phyloP scores from a whole-genome alignment of 768 basidiomycete species.

The Cantharellus cinnabarinus region DNA sequence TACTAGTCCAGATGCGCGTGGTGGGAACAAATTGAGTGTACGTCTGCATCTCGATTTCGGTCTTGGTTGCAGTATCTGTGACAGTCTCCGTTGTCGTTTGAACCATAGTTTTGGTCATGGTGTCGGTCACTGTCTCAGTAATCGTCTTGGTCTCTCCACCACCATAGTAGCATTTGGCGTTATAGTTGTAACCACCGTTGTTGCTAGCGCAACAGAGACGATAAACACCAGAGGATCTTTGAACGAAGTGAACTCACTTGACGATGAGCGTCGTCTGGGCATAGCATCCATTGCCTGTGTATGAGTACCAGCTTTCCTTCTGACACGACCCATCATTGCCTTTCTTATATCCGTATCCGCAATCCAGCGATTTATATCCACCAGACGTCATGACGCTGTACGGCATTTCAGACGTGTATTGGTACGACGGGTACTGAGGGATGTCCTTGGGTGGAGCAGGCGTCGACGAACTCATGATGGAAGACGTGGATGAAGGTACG shows the following conservation, averaged over 20 bases:
- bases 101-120: constrained; percentile 16
- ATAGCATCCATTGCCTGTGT: constrained; percentile 31
- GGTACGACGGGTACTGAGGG: constrained; percentile 14
- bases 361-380: constrained; percentile 44
- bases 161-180: constrained; percentile 1
- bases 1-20: constrained; percentile 45
- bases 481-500: constrained; percentile 18
- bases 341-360: constrained; percentile 52
- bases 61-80: constrained; percentile 3
- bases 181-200: constrained; percentile 5
- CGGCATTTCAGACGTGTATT: constrained; percentile 32
- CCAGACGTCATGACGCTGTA: constrained; percentile 40
- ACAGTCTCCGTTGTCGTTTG: neutral
- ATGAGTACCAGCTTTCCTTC: constrained; percentile 30
- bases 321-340: constrained; percentile 33
- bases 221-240: neutral
- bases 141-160: constrained; percentile 11
- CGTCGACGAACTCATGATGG: constrained; percentile 3
- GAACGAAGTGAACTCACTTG: constrained; percentile 9
- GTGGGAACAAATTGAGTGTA: constrained; percentile 28
- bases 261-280: constrained; percentile 37
- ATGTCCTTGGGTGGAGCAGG: constrained; percentile 12
- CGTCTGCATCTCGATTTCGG: constrained; percentile 5
- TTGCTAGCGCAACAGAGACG: neutral
- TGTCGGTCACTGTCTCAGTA: constrained; percentile 19